These are phyloP conservation scores for Curvularia verruculosa DNA, from an alignment of 2,329 filamentous ascomycete species.

Conservation along the genomic window DNA sequence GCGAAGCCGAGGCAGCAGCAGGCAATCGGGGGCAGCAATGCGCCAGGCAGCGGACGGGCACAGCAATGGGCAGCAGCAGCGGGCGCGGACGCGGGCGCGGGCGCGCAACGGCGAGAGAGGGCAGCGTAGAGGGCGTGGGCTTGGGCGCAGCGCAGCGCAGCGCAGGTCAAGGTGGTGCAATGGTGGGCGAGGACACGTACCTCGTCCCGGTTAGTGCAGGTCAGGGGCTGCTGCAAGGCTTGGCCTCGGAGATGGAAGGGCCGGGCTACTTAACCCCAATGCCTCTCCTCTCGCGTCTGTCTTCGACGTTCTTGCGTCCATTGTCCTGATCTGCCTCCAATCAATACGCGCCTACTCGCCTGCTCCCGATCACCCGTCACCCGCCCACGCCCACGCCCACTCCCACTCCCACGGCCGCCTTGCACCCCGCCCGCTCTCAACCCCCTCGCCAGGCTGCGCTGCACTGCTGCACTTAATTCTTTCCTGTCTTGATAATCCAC, in stretches of 20 bases:
- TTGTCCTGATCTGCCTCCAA: conserved; percentile 44
- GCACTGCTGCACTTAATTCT: background rate
- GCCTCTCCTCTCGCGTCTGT: conserved; percentile 26
- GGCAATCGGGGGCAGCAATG: background rate
- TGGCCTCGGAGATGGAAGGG: conserved; percentile 29
- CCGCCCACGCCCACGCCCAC: conserved; percentile 13
- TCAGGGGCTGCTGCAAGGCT: conserved; percentile 38
- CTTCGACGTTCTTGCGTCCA: conserved; percentile 25
- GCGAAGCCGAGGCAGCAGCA: background rate
- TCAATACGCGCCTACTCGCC: conserved; percentile 34
- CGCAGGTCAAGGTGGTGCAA: conserved; percentile 13
- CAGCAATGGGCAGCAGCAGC: too few species aligned
- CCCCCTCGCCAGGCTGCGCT: conserved; percentile 9
- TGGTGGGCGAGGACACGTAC: conserved; percentile 22
- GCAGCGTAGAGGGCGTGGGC: background rate
- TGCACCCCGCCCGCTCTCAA: conserved; percentile 27
- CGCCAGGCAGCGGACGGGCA: background rate
- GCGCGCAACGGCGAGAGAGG: background rate
- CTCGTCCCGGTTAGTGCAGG: conserved; percentile 26
- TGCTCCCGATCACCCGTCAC: conserved; percentile 30
- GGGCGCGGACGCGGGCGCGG: too few species aligned
- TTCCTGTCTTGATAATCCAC: conserved; percentile 14
- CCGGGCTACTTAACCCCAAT: conserved; percentile 29
- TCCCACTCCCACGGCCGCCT: too few species aligned
- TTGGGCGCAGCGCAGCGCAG: background rate